Percentiles rank a stretch among this genome's conserved stretches.
phyloP scores from a whole-genome alignment of 139 green algal genomes.

The Zygnema cylindricum region DNA sequence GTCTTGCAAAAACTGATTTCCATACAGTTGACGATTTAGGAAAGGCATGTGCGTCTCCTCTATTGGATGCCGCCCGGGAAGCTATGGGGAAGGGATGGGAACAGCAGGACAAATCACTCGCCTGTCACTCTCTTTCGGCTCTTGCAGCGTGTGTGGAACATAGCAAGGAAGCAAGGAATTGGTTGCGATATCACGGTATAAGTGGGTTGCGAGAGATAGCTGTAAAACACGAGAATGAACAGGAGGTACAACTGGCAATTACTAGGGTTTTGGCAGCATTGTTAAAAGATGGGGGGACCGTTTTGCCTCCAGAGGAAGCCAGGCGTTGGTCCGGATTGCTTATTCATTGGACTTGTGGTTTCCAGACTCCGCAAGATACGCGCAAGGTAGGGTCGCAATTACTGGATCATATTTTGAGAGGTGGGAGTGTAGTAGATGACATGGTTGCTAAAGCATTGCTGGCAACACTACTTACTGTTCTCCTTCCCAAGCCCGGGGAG shows the following conservation, averaged over 20 bases:
- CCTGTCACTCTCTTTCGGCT: conserved; percentile 8
- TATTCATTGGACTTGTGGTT: conserved; percentile 5
- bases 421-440: not conserved
- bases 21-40: not conserved
- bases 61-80: conserved; percentile 5
- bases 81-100: not conserved
- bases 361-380: not conserved
- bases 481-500: not conserved
- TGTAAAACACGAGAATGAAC: not conserved
- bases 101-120: not conserved
- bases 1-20: not conserved
- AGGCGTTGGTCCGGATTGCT: conserved; percentile 27
- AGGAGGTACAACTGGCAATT: not conserved
- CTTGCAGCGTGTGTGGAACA: conserved; percentile 13
- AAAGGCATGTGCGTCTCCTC: not conserved
- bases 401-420: not conserved
- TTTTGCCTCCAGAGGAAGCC: conserved; percentile 6
- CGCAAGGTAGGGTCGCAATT: not conserved
- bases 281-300: not conserved
- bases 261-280: not conserved
- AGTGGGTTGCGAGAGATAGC: conserved; percentile 6
- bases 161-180: not conserved
- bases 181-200: not conserved
- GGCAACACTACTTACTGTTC: not conserved
- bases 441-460: conserved; percentile 24